Percentiles rank a stretch among this genome's conserved stretches.
Evolutionary conservation across 768 basidiomycete species (phyloP).

Genomic region (Suillus clintonianus): DNA sequence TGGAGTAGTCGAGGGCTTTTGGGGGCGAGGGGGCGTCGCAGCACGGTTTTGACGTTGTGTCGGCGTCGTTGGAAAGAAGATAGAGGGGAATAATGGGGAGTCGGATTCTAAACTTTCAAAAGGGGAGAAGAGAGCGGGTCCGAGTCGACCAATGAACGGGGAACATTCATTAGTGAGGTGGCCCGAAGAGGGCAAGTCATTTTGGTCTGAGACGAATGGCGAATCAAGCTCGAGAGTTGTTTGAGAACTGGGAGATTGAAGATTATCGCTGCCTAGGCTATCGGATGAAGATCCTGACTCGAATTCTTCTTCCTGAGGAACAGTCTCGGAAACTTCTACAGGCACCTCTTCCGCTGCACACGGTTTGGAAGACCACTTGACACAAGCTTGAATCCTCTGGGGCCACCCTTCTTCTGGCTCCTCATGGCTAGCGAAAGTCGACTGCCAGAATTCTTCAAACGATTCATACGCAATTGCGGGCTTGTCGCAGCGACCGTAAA

Average conservation of each 20-base stretch:
- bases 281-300: conserved; percentile 11
- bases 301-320: conserved; percentile 16
- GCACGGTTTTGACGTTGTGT: conserved; percentile 21
- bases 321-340: background rate
- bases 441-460: conserved; percentile 66
- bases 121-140: conserved; percentile 29
- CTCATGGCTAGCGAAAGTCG: conserved; percentile 41
- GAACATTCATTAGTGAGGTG: conserved; percentile 11
- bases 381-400: conserved; percentile 40
- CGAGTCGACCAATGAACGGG: conserved; percentile 27
- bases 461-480: conserved; percentile 45
- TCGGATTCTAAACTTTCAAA: conserved; percentile 7
- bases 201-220: background rate
- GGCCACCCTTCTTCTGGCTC: conserved; percentile 59
- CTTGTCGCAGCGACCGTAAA: conserved; percentile 52
- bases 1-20: conserved; percentile 34
- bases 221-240: conserved; percentile 9
- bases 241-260: conserved; percentile 8
- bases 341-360: background rate
- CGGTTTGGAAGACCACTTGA: conserved; percentile 19
- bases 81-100: conserved; percentile 11
- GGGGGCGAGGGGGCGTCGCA: conserved; percentile 39
- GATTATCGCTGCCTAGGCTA: conserved; percentile 6
- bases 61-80: conserved; percentile 29
- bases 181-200: background rate